These are phyloP conservation scores for Cryptococcus hybrid DNA, from an alignment of 1,284 basidiomycete species.

Conservation along the genomic window DNA sequence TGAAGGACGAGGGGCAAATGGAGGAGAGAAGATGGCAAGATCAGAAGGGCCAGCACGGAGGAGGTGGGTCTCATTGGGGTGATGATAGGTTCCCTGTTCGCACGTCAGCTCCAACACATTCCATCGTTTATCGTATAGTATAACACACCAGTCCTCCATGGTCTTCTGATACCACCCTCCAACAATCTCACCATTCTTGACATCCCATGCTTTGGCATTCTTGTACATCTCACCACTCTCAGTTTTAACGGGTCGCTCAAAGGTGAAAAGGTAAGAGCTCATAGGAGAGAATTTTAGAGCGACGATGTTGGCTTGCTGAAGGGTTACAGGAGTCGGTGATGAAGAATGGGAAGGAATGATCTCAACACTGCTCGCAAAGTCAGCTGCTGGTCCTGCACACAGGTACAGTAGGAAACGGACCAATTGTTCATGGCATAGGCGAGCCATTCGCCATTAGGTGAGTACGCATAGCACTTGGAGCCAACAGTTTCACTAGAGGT, in stretches of 20 bases:
- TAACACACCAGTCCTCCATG: conserved; percentile 43
- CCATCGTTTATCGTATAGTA: not conserved
- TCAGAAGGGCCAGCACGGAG: conserved; percentile 64
- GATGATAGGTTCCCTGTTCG: conserved; percentile 71
- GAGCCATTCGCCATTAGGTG: conserved; percentile 79
- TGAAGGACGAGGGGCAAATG: conserved; percentile 31
- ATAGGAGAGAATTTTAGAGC: conserved; percentile 90
- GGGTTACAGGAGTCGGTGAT: conserved; percentile 18
- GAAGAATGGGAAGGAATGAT: conserved; percentile 29
- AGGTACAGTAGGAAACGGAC: not conserved
- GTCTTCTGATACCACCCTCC: conserved; percentile 48
- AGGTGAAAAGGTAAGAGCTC: conserved; percentile 88
- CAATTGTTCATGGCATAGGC: conserved; percentile 69
- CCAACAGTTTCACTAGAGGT: conserved; percentile 53
- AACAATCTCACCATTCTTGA: conserved; percentile 41
- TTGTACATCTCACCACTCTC: conserved; percentile 46
- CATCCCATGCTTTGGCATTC: conserved; percentile 48
- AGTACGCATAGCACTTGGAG: conserved; percentile 76
- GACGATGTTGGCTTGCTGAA: conserved; percentile 64
- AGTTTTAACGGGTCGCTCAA: conserved; percentile 67
- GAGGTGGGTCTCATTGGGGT: conserved; percentile 86
- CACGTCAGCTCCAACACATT: not conserved
- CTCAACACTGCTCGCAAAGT: conserved; percentile 30
- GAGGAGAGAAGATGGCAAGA: conserved; percentile 71
- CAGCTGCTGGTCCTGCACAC: conserved; percentile 4